phyloP scores from a whole-genome alignment of 208 protist genomes.

The Zelonia costaricensis region DNA sequence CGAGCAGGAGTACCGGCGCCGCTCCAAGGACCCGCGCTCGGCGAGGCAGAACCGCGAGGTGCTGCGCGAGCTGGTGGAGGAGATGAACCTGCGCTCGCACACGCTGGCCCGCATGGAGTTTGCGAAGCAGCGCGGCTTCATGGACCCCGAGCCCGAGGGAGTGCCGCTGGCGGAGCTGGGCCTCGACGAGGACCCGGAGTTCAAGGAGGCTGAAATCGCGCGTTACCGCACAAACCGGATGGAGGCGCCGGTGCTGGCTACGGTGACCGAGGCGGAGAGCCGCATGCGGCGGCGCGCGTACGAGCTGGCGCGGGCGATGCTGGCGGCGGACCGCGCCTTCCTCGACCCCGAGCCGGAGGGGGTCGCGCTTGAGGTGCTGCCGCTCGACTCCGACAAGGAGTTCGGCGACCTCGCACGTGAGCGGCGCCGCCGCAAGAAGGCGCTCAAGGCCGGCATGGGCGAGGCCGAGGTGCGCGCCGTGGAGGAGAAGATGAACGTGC shows the following conservation, averaged over 20 bases:
- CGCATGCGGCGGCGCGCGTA: conserved; percentile 48
- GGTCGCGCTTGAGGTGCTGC: conserved; percentile 70
- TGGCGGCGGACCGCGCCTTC: conserved; percentile 70
- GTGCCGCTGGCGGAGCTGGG: conserved; percentile 67
- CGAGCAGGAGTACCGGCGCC: conserved; percentile 75
- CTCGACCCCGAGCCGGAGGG: conserved; percentile 77
- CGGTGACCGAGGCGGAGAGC: conserved; percentile 41
- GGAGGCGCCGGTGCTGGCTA: conserved; percentile 10
- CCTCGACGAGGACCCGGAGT: conserved; percentile 78
- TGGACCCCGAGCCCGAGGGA: conserved; percentile 73
- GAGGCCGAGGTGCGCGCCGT: conserved; percentile 45
- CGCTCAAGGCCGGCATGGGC: conserved; percentile 38
- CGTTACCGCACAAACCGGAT: conserved; percentile 53
- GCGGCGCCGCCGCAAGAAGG: conserved; percentile 60
- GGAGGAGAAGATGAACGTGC: conserved; percentile 76
- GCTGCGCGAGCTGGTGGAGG: conserved; percentile 56
- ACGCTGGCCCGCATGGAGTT: conserved; percentile 70
- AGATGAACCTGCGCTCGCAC: conserved; percentile 78
- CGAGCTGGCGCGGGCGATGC: conserved; percentile 56
- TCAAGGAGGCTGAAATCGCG: conserved; percentile 73
- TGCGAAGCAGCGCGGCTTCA: conserved; percentile 62
- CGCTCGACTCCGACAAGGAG: conserved; percentile 63
- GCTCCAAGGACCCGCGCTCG: conserved; percentile 47
- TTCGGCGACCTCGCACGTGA: conserved; percentile 65
- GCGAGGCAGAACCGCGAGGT: conserved; percentile 66